A percentile compares a stretch with the other conserved stretches of the same genome.
Conservation (phyloP, 768 basidiomycete species). For the Boletus rufocinnamomeus region DNA sequence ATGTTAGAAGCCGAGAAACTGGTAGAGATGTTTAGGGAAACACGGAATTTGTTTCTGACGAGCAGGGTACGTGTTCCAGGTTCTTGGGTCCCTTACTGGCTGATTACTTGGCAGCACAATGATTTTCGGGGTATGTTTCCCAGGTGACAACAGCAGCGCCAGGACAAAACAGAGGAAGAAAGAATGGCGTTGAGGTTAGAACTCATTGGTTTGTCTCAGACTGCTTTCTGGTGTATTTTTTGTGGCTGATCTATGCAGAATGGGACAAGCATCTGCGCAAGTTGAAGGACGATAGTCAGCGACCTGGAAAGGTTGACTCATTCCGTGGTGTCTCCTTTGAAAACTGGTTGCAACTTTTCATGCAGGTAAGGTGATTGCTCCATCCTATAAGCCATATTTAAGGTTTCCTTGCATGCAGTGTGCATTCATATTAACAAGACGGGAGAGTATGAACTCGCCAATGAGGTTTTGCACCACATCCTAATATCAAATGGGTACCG, state of each 20-base stretch:
- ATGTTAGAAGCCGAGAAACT: constrained; percentile 81
- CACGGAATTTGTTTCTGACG: constrained; percentile 77
- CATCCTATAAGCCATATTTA: constrained; percentile 3
- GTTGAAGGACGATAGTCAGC: constrained; percentile 42
- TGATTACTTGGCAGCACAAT: constrained; percentile 15
- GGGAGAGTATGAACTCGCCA: constrained; percentile 62
- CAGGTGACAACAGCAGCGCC: constrained; percentile 14
- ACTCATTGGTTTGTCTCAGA: constrained; percentile 46
- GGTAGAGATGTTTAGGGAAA: constrained; percentile 87
- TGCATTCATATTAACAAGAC: constrained; percentile 64
- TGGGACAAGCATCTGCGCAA: constrained; percentile 47
- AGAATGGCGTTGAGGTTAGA: constrained; percentile 68
- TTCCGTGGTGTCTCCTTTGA: constrained; percentile 84
- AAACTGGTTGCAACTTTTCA: constrained; percentile 81
- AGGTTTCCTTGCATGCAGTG: constrained; percentile 48
- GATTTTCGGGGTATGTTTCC: constrained; percentile 26
- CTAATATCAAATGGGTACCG: constrained; percentile 74
- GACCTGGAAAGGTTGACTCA: constrained; percentile 49
- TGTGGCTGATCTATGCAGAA: constrained; percentile 8
- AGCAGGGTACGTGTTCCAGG: constrained; percentile 60
- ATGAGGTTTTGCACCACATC: constrained; percentile 77
- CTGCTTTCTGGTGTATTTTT: background rate
- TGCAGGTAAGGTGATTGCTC: constrained; percentile 58
- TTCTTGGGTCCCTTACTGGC: constrained; percentile 1
- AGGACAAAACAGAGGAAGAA: constrained; percentile 19